phyloP scores from a whole-genome alignment of 1,284 basidiomycete genomes.

The Tranzscheliella williamsii region DNA sequence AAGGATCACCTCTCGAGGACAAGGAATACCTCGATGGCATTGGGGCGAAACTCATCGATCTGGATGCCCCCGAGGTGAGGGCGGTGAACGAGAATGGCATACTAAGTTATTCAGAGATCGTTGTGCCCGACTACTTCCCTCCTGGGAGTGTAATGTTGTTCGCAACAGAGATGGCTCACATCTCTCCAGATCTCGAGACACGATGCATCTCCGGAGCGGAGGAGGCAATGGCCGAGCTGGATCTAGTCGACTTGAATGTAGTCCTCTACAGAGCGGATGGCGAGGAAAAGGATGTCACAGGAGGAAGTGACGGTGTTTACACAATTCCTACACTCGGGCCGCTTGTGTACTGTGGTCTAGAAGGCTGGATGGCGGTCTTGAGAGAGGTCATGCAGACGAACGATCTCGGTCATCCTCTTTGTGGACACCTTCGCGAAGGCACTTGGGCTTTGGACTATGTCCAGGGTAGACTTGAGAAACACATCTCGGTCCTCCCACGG shows the following conservation, averaged over 20 bases:
- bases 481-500: constrained; percentile 34
- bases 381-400: constrained; percentile 41
- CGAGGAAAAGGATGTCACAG: constrained; percentile 53
- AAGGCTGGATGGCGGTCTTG: constrained; percentile 51
- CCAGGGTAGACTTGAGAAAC: constrained; percentile 69
- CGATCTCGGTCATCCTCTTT: constrained; percentile 54
- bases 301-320: constrained; percentile 48
- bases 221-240: constrained; percentile 43
- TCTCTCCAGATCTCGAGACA: constrained; percentile 40
- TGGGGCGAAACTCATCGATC: constrained; percentile 43
- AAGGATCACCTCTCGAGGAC: constrained; percentile 19
- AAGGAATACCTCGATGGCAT: constrained; percentile 36
- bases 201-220: constrained; percentile 42
- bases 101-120: constrained; percentile 41
- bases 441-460: constrained; percentile 55
- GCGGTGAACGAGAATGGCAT: constrained; percentile 21
- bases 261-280: constrained; percentile 54
- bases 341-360: constrained; percentile 53
- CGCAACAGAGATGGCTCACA: constrained; percentile 45
- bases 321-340: constrained; percentile 29
- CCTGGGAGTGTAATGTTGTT: constrained; percentile 56
- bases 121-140: constrained; percentile 51
- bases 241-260: constrained; percentile 51
- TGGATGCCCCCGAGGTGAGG: constrained; percentile 35
- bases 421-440: constrained; percentile 49